Evolutionary conservation across 768 basidiomycete species (phyloP).

Genomic region (Tubosaeta brunneosetosa): DNA sequence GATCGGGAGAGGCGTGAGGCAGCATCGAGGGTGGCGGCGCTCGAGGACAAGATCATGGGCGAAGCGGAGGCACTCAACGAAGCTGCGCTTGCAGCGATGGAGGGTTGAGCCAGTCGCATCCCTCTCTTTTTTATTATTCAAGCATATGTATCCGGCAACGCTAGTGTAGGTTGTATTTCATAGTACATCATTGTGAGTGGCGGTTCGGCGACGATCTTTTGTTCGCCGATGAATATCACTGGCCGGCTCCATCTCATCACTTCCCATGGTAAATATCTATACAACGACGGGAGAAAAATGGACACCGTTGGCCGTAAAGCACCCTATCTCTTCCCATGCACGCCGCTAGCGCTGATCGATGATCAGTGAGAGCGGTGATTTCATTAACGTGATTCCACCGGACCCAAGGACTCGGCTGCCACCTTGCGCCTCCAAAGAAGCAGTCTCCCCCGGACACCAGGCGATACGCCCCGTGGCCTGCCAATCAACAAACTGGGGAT

Average conservation of each 20-base stretch:
- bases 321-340: not conserved
- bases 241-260: not conserved
- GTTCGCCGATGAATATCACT: no score
- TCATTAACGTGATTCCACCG: not conserved
- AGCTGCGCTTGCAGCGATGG: conserved; percentile 64
- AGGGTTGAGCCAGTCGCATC: conserved; percentile 21
- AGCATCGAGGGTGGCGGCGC: conserved; percentile 48
- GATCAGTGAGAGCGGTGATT: not conserved
- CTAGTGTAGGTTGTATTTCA: not conserved
- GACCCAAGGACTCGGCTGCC: no score
- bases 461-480: not conserved
- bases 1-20: conserved; percentile 63
- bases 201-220: not conserved
- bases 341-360: not conserved
- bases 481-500: no score
- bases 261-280: not conserved
- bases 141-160: conserved; percentile 4
- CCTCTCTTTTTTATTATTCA: conserved; percentile 6
- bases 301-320: not conserved
- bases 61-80: conserved; percentile 83
- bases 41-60: conserved; percentile 85
- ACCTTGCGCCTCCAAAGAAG: no score
- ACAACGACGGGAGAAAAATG: not conserved
- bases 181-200: not conserved
- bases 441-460: not conserved